Evolutionary conservation across 2,329 filamentous ascomycete genomes (phyloP).

Genomic region (Exserohilum turcica): DNA sequence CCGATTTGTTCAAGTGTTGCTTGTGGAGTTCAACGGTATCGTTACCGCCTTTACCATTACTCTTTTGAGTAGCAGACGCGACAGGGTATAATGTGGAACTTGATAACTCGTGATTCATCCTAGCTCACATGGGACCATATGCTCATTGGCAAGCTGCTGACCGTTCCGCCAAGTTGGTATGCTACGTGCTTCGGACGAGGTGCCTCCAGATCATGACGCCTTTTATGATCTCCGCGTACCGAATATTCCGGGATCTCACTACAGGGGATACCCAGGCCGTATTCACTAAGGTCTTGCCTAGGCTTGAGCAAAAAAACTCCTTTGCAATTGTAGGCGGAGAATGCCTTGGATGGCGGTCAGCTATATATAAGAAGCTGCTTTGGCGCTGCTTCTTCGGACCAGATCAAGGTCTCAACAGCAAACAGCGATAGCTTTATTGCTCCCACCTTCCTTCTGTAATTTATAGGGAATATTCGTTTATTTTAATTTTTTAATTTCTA

Average conservation of each 20-base stretch:
- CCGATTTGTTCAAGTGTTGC: background rate
- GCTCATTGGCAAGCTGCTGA: too few species aligned
- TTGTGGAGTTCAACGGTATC: background rate
- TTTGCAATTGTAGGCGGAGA: background rate
- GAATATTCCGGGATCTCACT: constrained; percentile 7
- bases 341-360: background rate
- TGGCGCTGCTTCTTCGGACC: background rate
- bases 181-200: background rate
- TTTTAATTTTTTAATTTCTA: background rate
- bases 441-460: background rate
- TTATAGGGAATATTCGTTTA: constrained; percentile 10
- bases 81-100: background rate
- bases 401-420: constrained; percentile 8
- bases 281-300: background rate
- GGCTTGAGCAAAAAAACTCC: background rate
- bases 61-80: background rate
- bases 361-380: constrained; percentile 11
- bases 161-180: too few species aligned
- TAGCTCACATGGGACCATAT: too few species aligned
- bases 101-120: background rate
- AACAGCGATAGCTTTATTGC: background rate
- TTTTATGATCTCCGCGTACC: background rate
- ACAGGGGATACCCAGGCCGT: too few species aligned
- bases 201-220: background rate
- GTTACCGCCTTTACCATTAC: background rate